Evolutionary conservation across 2,329 filamentous ascomycete genomes (phyloP), one percentile per base, ranked within the genome.

Genomic region (Onygena corvina): DNA sequence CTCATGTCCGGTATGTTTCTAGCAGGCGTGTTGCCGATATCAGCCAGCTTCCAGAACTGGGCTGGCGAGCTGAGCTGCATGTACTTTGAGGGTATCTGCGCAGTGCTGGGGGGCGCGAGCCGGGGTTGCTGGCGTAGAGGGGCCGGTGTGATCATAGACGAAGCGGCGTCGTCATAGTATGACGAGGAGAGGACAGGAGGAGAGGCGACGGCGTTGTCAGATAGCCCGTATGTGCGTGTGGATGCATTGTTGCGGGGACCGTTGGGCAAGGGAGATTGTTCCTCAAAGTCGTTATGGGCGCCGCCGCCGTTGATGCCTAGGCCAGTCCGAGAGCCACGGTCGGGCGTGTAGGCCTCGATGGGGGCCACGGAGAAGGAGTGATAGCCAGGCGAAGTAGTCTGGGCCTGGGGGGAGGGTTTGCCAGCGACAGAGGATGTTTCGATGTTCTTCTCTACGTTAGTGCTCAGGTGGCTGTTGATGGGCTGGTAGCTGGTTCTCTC

Each of bases 41-140:
- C 66, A 16, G 66, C 67, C 35, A 70, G 69, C 49, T 71, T 72
- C 71, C 71, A 74, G 57, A 73, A 74, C 36, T 72, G 69, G 3
- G 71, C 71, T 1, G 71, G 71, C 3, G 69, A 72, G 52, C 70
- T 73, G 62, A 72, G 69, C 3, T 70, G 69, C 70, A 74, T 73
- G 56, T 72, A 73, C 54, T 71, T 72, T 16, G 69, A 72, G 1
- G 71, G 71, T 12, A 71, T 65, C 49, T 71, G 70, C 2, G 69
- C 67, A 1, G 71, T 73, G 55, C 69, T 72, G 0, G 71, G 71
- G 5, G 71, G 70, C 9, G 69, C 70, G 3, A 72, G 62, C 6
- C 66, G 66, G 3, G 70, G 70, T 48, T 73, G 71, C 46, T 73
- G 69, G 16, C 70, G 66, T 53, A 71, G 65, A 7, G 71, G 71